These are phyloP conservation scores for Gossypium raimondii DNA, from an alignment of 345 rosid species.

Conservation along the genomic window DNA sequence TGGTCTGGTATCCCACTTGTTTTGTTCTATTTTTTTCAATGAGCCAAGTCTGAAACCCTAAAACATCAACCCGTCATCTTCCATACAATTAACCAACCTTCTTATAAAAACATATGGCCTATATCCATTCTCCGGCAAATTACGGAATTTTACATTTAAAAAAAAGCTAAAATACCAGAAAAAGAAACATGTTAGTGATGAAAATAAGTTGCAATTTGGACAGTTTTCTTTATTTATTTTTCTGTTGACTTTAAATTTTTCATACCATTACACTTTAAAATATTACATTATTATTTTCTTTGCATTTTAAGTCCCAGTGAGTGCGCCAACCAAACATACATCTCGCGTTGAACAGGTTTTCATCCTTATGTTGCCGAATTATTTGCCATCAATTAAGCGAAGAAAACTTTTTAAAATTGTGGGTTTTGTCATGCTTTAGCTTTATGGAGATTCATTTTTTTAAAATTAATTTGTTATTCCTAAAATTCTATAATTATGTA, in stretches of 20 bases:
- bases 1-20: not conserved
- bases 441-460: not conserved
- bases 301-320: not conserved
- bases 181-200: not conserved
- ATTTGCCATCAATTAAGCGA: not conserved
- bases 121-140: slow-evolving; percentile 8
- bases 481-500: no score
- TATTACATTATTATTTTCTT: not conserved
- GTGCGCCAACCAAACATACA: not conserved
- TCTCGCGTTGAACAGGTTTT: not conserved
- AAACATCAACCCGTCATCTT: not conserved
- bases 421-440: not conserved
- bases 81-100: not conserved
- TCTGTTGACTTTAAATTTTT: no score
- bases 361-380: not conserved
- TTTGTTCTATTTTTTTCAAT: not conserved
- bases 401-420: not conserved
- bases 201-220: not conserved
- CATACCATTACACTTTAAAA: no score
- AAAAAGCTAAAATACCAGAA: not conserved
- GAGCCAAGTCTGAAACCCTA: not conserved
- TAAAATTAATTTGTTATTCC: no score
- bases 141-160: not conserved
- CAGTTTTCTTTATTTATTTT: not conserved
- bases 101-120: not conserved